phyloP scores from a whole-genome alignment of 345 rosid species.

The Pseudoturritis turrita region DNA sequence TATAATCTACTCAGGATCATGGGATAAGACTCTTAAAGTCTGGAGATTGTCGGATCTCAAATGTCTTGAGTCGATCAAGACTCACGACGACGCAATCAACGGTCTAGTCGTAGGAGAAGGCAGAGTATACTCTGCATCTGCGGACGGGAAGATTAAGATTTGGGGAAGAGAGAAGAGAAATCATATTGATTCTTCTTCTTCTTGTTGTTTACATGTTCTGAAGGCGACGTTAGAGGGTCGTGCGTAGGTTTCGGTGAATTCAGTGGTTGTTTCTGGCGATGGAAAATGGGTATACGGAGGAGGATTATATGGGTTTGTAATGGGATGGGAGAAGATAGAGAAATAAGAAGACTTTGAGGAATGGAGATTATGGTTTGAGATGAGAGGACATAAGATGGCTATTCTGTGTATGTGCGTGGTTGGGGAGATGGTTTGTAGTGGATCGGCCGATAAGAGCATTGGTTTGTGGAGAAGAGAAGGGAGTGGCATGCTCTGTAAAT shows the following conservation, averaged over 20 bases:
- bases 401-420: slow-evolving; percentile 63
- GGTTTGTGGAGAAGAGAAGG: slow-evolving; percentile 70
- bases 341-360: slow-evolving; percentile 34
- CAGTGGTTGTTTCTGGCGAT: too few species aligned
- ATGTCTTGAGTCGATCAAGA: slow-evolving; percentile 81
- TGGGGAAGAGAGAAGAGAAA: slow-evolving; percentile 61
- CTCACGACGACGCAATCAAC: slow-evolving; percentile 90
- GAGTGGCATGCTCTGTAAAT: slow-evolving; percentile 40
- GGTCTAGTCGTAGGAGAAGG: slow-evolving; percentile 57
- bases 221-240: slow-evolving; percentile 73
- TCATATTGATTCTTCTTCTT: slow-evolving; percentile 14
- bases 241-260: slow-evolving; percentile 70
- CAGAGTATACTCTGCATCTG: slow-evolving; percentile 78
- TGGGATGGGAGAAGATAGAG: slow-evolving; percentile 58
- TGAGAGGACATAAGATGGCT: slow-evolving; percentile 66
- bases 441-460: slow-evolving; percentile 89
- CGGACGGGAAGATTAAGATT: slow-evolving; percentile 81
- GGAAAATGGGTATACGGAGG: too few species aligned
- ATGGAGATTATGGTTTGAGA: slow-evolving; percentile 61
- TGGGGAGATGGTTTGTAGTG: slow-evolving; percentile 66
- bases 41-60: slow-evolving; percentile 88
- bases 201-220: slow-evolving; percentile 51
- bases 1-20: slow-evolving; percentile 77
- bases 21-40: slow-evolving; percentile 94
- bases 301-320: too few species aligned